These are phyloP conservation scores for Thraustotheca clavata DNA, from an alignment of 352 stramenopile genomes.

Conservation along the genomic window DNA sequence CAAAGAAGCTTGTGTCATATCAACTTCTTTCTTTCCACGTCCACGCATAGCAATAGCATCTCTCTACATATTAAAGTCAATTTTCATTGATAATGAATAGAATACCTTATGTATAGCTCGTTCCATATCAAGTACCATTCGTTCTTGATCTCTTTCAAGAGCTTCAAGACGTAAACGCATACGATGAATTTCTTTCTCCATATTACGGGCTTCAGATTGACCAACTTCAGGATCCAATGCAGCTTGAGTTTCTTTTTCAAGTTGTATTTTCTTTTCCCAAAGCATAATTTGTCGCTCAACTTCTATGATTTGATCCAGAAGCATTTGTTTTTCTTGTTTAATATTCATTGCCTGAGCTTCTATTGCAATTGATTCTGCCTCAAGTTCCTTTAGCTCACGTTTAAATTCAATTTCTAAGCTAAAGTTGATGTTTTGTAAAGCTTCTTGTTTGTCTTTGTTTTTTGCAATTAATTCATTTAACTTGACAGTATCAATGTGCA, in stretches of 20 bases:
- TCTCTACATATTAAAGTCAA: constrained; percentile 23
- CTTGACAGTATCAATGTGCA: constrained; percentile 88
- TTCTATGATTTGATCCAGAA: constrained; percentile 87
- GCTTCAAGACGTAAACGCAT: constrained; percentile 90
- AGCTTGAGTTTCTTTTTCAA: constrained; percentile 94
- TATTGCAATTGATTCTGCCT: constrained; percentile 59
- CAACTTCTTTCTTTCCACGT: constrained; percentile 64
- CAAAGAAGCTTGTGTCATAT: constrained; percentile 76
- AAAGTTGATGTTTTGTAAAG: constrained; percentile 82
- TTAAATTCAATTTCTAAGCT: constrained; percentile 88
- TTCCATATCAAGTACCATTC: constrained; percentile 93
- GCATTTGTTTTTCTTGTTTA: constrained; percentile 75
- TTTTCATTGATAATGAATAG: not conserved
- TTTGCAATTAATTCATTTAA: constrained; percentile 91
- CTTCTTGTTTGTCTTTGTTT: constrained; percentile 67
- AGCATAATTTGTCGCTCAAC: constrained; percentile 89
- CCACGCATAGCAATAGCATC: constrained; percentile 88
- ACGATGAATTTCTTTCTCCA: constrained; percentile 95
- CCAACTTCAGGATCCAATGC: constrained; percentile 89
- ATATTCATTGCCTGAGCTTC: constrained; percentile 66
- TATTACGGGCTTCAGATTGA: constrained; percentile 82
- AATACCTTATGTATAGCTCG: constrained; percentile 82
- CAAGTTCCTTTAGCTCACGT: constrained; percentile 86
- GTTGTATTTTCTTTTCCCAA: constrained; percentile 96
- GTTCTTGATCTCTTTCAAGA: constrained; percentile 86